These are phyloP conservation scores for Prosopis cineraria DNA, from an alignment of 306 rosid genomes.

Conservation along the genomic window DNA sequence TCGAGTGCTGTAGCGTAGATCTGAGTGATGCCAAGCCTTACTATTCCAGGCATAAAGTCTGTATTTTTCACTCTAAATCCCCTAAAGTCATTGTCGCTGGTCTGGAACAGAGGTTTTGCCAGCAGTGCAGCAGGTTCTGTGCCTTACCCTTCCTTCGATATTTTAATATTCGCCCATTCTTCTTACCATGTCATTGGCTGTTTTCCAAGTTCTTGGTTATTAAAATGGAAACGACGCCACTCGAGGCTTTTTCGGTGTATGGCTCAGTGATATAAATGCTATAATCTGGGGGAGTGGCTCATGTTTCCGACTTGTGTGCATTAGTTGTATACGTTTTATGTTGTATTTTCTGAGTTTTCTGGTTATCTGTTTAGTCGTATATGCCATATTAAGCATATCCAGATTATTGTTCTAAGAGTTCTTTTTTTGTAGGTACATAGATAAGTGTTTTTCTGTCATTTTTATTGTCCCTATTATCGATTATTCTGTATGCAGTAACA, in stretches of 20 bases:
- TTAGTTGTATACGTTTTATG: not conserved
- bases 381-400: not conserved
- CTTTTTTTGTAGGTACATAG: not conserved
- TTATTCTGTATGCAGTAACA: not conserved
- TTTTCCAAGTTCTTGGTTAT: not conserved
- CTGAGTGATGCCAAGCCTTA: conserved; percentile 82
- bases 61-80: conserved; percentile 82
- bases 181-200: not conserved
- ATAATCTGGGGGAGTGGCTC: not conserved
- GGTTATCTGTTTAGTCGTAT: not conserved
- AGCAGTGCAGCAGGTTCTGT: conserved; percentile 87
- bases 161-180: not conserved
- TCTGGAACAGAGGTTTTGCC: conserved; percentile 87
- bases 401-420: not conserved
- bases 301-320: not conserved
- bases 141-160: not conserved
- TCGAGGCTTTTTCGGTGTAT: not conserved
- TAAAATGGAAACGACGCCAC: not conserved
- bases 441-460: not conserved
- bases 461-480: not conserved
- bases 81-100: conserved; percentile 78
- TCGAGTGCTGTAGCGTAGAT: conserved; percentile 84
- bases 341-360: conserved; percentile 3
- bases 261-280: not conserved
- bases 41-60: conserved; percentile 93